Evolutionary conservation across 768 basidiomycete species (phyloP).

Genomic region (Suillus placidus): DNA sequence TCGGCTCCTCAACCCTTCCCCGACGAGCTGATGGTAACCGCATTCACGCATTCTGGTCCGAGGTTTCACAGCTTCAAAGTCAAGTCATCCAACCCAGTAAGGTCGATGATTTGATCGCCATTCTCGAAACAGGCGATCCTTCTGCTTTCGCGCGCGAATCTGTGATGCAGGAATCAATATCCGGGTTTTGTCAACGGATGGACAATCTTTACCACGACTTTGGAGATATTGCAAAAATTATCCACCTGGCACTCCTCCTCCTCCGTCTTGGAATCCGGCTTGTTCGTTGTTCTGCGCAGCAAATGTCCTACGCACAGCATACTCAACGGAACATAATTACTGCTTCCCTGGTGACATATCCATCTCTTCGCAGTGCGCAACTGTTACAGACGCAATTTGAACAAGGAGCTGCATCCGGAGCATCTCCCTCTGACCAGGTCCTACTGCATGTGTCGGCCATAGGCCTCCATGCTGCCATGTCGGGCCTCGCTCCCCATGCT

Average conservation of each 20-base stretch:
- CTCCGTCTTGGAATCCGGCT: constrained; percentile 76
- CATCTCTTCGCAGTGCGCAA: constrained; percentile 48
- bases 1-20: constrained; percentile 32
- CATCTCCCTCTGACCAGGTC: constrained; percentile 43
- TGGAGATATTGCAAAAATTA: constrained; percentile 66
- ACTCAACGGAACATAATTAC: constrained; percentile 27
- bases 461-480: constrained; percentile 26
- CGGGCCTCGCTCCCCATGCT: constrained; percentile 7
- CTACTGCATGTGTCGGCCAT: constrained; percentile 53
- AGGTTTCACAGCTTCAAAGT: constrained; percentile 72
- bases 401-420: constrained; percentile 28
- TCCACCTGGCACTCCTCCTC: constrained; percentile 66
- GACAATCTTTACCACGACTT: constrained; percentile 68
- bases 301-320: constrained; percentile 14
- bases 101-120: constrained; percentile 48
- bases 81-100: constrained; percentile 56
- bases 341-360: constrained; percentile 53
- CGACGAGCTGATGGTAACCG: constrained; percentile 46
- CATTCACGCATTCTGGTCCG: constrained; percentile 70
- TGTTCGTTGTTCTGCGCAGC: constrained; percentile 33
- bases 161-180: constrained; percentile 77
- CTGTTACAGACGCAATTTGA: constrained; percentile 33
- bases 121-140: constrained; percentile 39
- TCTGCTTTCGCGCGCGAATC: constrained; percentile 57
- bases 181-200: constrained; percentile 76